Conservation (phyloP, 2,329 filamentous ascomycete species). For the Aspergillus fischeri region DNA sequence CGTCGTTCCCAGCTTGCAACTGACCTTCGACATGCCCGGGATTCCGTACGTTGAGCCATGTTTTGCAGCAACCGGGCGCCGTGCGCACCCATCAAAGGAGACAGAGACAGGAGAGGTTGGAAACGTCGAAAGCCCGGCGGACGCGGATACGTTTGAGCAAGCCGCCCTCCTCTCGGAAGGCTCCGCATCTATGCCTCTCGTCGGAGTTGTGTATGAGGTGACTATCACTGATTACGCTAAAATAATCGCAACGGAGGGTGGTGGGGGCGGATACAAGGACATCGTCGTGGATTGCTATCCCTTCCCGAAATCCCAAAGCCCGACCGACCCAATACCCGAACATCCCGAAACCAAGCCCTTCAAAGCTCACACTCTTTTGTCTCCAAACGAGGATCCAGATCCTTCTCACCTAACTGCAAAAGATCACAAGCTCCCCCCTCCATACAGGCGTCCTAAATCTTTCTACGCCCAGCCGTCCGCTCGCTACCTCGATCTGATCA, state of each 20-base stretch:
- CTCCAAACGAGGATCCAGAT: conserved; percentile 44
- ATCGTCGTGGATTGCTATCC: conserved; percentile 73
- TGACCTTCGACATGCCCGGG: conserved; percentile 83
- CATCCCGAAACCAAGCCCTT: conserved; percentile 63
- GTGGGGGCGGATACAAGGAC: conserved; percentile 78
- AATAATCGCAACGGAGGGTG: conserved; percentile 89
- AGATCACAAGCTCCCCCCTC: not conserved
- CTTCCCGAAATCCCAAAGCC: conserved; percentile 51
- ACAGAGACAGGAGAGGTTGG: conserved; percentile 9
- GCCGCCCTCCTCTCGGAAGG: conserved; percentile 22
- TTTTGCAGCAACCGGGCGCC: conserved; percentile 74
- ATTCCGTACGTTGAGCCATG: conserved; percentile 86
- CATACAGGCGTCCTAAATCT: conserved; percentile 53
- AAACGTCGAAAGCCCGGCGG: not conserved
- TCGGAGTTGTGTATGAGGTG: conserved; percentile 95
- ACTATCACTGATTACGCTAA: conserved; percentile 74
- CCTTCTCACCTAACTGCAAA: not conserved
- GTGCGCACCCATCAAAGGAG: conserved; percentile 38
- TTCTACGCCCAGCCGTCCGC: conserved; percentile 76
- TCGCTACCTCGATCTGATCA: conserved; percentile 78
- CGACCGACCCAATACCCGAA: conserved; percentile 57
- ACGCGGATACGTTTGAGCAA: conserved; percentile 28
- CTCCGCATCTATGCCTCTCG: conserved; percentile 62
- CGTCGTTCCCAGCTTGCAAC: conserved; percentile 67
- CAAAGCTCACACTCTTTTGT: conserved; percentile 79